Evolutionary conservation across 225 moss, liverwort and hornwort species (phyloP), one percentile per base, ranked within the genome.

Genomic region (Marchantia polymorpha): DNA sequence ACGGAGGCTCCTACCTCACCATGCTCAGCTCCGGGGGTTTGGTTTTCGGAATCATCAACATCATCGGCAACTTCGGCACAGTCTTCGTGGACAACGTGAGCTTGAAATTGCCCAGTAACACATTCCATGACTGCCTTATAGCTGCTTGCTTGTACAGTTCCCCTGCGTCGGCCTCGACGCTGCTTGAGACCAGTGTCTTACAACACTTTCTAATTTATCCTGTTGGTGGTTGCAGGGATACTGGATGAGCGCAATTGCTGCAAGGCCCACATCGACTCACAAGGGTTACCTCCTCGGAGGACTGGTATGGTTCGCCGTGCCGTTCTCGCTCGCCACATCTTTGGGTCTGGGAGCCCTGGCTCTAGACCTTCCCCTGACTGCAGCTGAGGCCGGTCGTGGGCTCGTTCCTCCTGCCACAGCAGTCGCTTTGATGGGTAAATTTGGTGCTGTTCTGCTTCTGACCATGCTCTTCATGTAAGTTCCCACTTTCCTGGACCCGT

Each of bases 391-490:
- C 0, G 82, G 61, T 17, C 83, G 85, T 20, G 96, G 94, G 13
- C 87, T 96, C 12, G 96, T 96, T 7, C 94, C 94, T 10, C 92
- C 92, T 48, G 94, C 96, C 51, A 88, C 91, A 27, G 94, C 96
- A 22, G 84, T 88, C 7, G 94, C 94, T 50, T 88, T 96, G 17
- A 73, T 96, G 92, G 96, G 96, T 81, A 92, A 93, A 85, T 53
- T 91, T 25, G 96, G 96, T 58, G 96, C 96, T 10, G 52, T 94
- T 65, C 87, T 96, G 55, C 92, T 96, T 17, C 94, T 96, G 30
- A 92, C 92, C 67, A 96, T 96, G 96, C 92, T 96, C 64, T 96
- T 96, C 90, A 96, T 96, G 96, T 96, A 60, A 86, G 86, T 83
- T 11, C 12, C 51, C 46, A 39, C 5, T 73, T 29, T 75, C 5